Percentiles rank a stretch among this genome's conserved stretches.
phyloP scores from a whole-genome alignment of 257 asterid species.

The Capsicum chinense region DNA sequence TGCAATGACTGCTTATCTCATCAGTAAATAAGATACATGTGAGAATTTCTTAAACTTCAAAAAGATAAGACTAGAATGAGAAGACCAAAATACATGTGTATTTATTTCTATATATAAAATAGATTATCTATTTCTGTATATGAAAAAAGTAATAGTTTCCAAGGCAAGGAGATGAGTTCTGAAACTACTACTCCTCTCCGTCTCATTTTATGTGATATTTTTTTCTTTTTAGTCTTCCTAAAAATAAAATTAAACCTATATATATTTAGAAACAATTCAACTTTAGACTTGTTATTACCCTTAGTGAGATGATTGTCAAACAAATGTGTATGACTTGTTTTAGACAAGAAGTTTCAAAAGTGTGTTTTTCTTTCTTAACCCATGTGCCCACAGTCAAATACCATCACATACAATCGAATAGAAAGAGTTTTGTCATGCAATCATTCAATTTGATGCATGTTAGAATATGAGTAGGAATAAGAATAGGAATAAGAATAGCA shows the following conservation, averaged over 20 bases:
- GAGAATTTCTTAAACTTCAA: neutral
- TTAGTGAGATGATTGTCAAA: neutral
- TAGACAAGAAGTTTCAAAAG: too few species aligned
- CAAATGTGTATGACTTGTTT: too few species aligned
- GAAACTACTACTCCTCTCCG: neutral
- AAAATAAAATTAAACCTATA: too few species aligned
- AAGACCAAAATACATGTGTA: neutral
- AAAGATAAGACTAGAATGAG: neutral
- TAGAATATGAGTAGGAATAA: too few species aligned
- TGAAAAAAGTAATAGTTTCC: neutral
- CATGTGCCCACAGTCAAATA: too few species aligned
- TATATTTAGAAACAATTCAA: neutral
- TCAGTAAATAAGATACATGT: neutral
- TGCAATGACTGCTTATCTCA: conserved; percentile 19
- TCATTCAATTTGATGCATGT: neutral
- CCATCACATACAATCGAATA: neutral
- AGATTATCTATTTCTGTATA: conserved; percentile 1
- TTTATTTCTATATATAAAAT: neutral
- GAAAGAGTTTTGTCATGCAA: neutral
- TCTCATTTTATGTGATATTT: neutral
- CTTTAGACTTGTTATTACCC: neutral
- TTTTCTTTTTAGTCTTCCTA: too few species aligned
- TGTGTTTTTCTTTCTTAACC: too few species aligned
- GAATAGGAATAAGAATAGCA: too few species aligned
- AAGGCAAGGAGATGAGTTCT: conserved; percentile 4